phyloP scores from a whole-genome alignment of 352 stramenopile species.

The Aphanomyces euteiches region DNA sequence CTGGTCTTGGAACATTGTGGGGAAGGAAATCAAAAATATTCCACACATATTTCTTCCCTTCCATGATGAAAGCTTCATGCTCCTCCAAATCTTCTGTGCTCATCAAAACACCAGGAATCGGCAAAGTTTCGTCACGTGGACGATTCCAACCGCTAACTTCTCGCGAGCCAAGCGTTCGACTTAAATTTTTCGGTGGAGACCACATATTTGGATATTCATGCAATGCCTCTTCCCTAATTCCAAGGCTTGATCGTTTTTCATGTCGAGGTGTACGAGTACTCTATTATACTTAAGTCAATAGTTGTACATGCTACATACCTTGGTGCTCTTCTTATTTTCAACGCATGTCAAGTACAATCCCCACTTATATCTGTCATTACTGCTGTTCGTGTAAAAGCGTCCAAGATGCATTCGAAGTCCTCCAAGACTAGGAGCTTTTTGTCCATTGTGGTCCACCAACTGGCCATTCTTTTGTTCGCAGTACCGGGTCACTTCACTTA shows the following conservation, averaged over 20 bases:
- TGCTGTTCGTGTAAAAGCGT: constrained; percentile 69
- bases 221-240: constrained; percentile 17
- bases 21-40: neutral
- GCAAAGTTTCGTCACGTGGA: constrained; percentile 66
- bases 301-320: neutral
- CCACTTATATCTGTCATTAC: constrained; percentile 27
- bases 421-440: constrained; percentile 37
- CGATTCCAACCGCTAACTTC: constrained; percentile 51
- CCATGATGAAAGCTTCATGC: constrained; percentile 29
- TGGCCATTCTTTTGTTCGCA: constrained; percentile 53
- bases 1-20: constrained; percentile 13
- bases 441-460: constrained; percentile 40
- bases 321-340: neutral
- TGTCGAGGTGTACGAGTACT: neutral
- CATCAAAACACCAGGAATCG: constrained; percentile 66
- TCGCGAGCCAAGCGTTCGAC: neutral
- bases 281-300: neutral
- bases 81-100: constrained; percentile 62
- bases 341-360: constrained; percentile 6
- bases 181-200: neutral
- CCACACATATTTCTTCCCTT: neutral
- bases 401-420: constrained; percentile 68
- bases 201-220: constrained; percentile 5
- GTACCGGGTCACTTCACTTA: constrained; percentile 60
- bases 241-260: neutral